Evolutionary conservation across 139 green algal species (phyloP), one percentile per base, ranked within the genome.

Genomic region (Chlamydomonas sphaeroides): DNA sequence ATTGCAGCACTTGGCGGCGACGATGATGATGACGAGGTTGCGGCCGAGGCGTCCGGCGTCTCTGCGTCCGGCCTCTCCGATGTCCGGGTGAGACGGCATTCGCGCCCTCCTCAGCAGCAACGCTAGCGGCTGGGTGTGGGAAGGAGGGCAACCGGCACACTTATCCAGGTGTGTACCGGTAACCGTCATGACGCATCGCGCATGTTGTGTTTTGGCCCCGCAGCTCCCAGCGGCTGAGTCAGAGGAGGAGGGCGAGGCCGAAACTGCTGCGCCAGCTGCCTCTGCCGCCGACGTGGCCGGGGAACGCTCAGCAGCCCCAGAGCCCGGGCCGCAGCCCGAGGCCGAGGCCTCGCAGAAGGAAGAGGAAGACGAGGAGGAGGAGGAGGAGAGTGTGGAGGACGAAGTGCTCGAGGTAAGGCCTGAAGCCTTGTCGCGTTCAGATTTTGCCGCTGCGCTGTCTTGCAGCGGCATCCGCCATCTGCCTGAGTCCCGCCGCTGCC

Each of bases 1-100:
- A 10, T 28, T 11, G n/a, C n/a, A 30, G 23, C 20, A 36, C 51
- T 17, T 28, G 51, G 72, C 14, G 75, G 42, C 23, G 62, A 56
- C 0, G 76, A 83, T 7, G 77, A 75, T 6, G 77, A 84, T 0
- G 65, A 84, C 8, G 65, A 62, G 5, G 77, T 38, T 30, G 14
- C n/a, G 1, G 76, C 48, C 5, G 35, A 39, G 21, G 28, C 56
- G 35, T 67, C 48, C 6, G 35, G 33, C 45, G 70, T 65, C 23
- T 83, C 76, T 8, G 45, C 48, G 28, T 75, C 77, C 6, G 63
- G 65, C 11, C 48, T 84, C 2, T 75, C 77, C 2, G 77, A 84
- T 20, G 65, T 74, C 18, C 23, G 53, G 53, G 53, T 33, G 33
- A n/a, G n/a, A n/a, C n/a, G n/a, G n/a, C n/a, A n/a, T n/a, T n/a